A percentile compares a stretch with the other conserved stretches of the same genome.
Conservation (phyloP, 2,329 filamentous ascomycete genomes). For the Ophiostoma australiae region DNA sequence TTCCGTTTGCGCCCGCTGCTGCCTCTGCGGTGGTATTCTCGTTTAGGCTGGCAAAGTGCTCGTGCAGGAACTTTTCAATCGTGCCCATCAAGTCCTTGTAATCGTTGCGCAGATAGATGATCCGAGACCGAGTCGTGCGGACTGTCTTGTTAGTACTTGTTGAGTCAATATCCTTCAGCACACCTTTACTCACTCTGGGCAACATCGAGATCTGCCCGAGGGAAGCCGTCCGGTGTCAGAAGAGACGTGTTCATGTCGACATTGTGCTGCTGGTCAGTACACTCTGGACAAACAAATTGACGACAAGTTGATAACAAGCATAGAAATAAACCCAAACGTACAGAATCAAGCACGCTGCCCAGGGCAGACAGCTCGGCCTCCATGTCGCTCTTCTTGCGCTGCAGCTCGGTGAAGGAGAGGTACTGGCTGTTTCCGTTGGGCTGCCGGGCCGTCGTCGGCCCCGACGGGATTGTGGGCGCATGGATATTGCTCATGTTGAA, state of each 20-base stretch:
- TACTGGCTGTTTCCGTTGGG: constrained; percentile 59
- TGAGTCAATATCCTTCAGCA: neutral
- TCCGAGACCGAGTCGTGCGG: constrained; percentile 84
- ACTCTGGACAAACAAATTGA: neutral
- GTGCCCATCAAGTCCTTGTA: constrained; percentile 81
- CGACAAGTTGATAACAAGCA: constrained; percentile 22
- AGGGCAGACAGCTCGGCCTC: constrained; percentile 84
- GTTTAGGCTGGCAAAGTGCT: constrained; percentile 73
- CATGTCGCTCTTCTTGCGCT: constrained; percentile 74
- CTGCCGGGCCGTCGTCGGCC: constrained; percentile 60
- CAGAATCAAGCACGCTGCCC: constrained; percentile 80
- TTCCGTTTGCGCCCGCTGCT: constrained; percentile 28
- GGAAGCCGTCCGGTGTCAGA: constrained; percentile 84
- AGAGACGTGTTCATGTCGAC: constrained; percentile 89
- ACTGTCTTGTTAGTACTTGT: constrained; percentile 48
- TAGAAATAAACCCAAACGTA: constrained; percentile 39
- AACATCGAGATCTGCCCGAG: constrained; percentile 88
- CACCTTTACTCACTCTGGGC: constrained; percentile 63
- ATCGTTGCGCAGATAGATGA: constrained; percentile 86
- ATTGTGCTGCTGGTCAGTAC: constrained; percentile 61
- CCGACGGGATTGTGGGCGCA: constrained; percentile 62
- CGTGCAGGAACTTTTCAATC: constrained; percentile 82
- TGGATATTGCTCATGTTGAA: constrained; percentile 46
- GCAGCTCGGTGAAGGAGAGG: constrained; percentile 71
- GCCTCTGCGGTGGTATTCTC: constrained; percentile 41